Percentiles rank a stretch among this genome's conserved stretches.
Conservation (phyloP, 306 rosid species). For the Trichosanthes cucumerina region DNA sequence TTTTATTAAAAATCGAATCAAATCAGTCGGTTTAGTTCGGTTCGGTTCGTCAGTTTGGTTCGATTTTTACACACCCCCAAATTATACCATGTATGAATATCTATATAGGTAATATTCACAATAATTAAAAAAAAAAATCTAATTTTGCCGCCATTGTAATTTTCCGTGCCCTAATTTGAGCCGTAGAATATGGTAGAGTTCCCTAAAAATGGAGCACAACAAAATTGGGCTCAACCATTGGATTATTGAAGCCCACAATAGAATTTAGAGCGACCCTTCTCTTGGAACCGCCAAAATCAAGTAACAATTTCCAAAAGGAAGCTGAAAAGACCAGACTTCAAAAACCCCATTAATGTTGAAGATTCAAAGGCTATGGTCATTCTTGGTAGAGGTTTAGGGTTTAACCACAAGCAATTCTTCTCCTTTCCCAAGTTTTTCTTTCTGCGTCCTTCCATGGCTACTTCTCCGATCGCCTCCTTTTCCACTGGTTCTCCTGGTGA, state of each 20-base stretch:
- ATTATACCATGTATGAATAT: too few relatives aligned
- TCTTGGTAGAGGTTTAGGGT: conserved; percentile 15
- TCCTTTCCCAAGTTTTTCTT: conserved; percentile 2
- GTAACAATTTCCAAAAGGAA: not conserved
- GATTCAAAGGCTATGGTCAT: conserved; percentile 12
- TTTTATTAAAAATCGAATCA: too few relatives aligned
- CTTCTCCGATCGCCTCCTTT: conserved; percentile 12
- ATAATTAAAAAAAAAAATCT: too few relatives aligned
- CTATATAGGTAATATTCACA: too few relatives aligned
- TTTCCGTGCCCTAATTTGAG: not conserved
- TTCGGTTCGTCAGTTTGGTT: too few relatives aligned
- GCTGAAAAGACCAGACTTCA: not conserved
- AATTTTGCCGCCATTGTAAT: too few relatives aligned
- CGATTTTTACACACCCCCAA: too few relatives aligned
- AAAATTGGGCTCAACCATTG: not conserved
- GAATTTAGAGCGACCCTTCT: not conserved
- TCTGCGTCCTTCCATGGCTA: conserved; percentile 20
- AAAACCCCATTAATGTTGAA: not conserved
- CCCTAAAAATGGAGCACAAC: not conserved
- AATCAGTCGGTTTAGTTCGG: too few relatives aligned
- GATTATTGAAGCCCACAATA: not conserved
- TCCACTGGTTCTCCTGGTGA: conserved; percentile 25
- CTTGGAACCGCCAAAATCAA: not conserved
- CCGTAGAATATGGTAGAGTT: not conserved
- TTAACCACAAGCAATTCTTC: conserved; percentile 2